A percentile compares a stretch with the other conserved stretches of the same genome.
Conservation (phyloP, 2,329 filamentous ascomycete species). For the Trichoderma citrinoviride region DNA sequence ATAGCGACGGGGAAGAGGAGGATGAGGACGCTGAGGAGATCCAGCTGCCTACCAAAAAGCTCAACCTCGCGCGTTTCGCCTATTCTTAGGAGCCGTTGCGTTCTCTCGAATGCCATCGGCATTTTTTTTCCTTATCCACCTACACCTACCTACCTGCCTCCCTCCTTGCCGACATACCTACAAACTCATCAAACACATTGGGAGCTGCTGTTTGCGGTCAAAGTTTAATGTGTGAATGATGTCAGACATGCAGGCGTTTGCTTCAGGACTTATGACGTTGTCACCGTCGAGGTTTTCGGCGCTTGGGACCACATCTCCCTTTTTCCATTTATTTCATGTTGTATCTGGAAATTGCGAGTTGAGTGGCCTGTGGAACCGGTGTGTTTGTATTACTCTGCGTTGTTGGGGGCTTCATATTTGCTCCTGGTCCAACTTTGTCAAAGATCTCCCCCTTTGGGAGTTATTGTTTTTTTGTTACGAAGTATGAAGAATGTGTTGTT, state of each 20-base stretch:
- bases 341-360: too few relatives aligned
- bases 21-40: slow-evolving; percentile 41
- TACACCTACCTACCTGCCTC: too few relatives aligned
- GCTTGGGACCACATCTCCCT: not conserved
- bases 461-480: too few relatives aligned
- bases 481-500: too few relatives aligned
- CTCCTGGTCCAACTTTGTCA: not conserved
- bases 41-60: slow-evolving; percentile 33
- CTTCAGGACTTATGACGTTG: not conserved
- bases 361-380: too few relatives aligned
- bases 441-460: not conserved
- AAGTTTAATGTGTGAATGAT: slow-evolving; percentile 21
- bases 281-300: not conserved
- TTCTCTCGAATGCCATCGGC: not conserved
- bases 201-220: not conserved
- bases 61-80: slow-evolving; percentile 51
- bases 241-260: slow-evolving; percentile 23
- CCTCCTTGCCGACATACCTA: not conserved
- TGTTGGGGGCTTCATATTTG: not conserved
- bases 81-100: slow-evolving; percentile 31
- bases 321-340: not conserved
- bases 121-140: not conserved
- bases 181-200: not conserved
- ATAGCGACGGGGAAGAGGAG: slow-evolving; percentile 48
- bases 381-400: not conserved